Base-by-base conservation (phyloP, 2,329 filamentous ascomycete species). In the Alternaria burnsii region DNA sequence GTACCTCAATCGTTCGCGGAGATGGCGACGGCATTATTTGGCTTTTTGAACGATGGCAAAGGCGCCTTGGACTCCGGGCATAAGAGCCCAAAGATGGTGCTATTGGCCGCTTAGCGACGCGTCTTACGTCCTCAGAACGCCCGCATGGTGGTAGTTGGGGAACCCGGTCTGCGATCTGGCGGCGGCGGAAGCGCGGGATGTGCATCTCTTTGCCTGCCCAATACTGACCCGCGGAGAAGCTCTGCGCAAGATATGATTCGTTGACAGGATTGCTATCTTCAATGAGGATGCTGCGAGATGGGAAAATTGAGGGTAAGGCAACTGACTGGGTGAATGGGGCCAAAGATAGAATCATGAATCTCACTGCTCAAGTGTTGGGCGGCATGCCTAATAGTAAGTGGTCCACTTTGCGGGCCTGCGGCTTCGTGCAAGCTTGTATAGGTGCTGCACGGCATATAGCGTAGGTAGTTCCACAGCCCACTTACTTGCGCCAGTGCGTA, bases 111-210 rank as follows among this genome's bases (percentile, higher is more conserved):
- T 52, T 55, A 57, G 38, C 41, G 55, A 53, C 40, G 32, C 46
- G 51, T 55, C 51, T 32, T 22, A 36, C 47, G 20, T 47, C 46
- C 54, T 53, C 24, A 50, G 55, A 52, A 28, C 26, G 32, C 53
- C 22, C 60, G 61, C 61, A 64, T 20, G 26, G 48, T 40, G 24
- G 3, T 53, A 43, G 34, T 18, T 51, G 56, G 61, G 52, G 52
- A 59, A 63, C 55, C 63, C 52, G 56, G 62, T 63, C 55, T 47
- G 41, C 50, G 53, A 61, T 65, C 52, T 61, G 40, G 36, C 44
- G 50, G 54, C 40, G 50, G 48, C 41, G 40, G 56, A 42, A 53
- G 52, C 58, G 65, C 54, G 56, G 65, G 58, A 64, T 68, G 59
- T 38, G 38, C 59, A 61, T 51, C 48, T 59, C 41, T 34, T n/a